These are phyloP conservation scores for Musa schizocarpa DNA, from an alignment of 176 grass and related monocot species.

Conservation along the genomic window DNA sequence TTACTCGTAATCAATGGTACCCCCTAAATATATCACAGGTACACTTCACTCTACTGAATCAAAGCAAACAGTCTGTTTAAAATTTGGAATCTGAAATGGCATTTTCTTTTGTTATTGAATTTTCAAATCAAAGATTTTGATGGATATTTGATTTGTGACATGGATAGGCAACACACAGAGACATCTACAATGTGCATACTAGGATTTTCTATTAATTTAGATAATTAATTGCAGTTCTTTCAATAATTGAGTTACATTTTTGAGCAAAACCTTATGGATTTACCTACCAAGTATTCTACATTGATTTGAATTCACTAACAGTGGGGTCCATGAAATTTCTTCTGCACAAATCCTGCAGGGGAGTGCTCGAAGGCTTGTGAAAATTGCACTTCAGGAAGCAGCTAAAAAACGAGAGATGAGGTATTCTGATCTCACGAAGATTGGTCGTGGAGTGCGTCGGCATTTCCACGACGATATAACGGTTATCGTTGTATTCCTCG, in stretches of 20 bases:
- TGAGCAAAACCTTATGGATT: not conserved
- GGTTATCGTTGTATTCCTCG: conserved; percentile 66
- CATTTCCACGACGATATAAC: conserved; percentile 57
- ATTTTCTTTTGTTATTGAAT: no score
- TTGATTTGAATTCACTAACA: not conserved
- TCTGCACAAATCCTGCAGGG: conserved; percentile 41
- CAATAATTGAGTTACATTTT: not conserved
- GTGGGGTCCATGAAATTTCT: not conserved
- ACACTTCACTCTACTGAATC: no score
- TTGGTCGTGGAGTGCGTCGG: conserved; percentile 38
- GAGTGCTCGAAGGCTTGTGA: conserved; percentile 66
- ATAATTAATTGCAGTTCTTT: no score
- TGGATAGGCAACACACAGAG: no score
- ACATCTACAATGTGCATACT: no score
- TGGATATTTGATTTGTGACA: no score
- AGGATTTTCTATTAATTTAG: no score
- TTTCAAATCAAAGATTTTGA: no score
- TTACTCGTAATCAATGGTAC: no score
- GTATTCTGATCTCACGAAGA: conserved; percentile 87
- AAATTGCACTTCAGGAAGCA: conserved; percentile 51
- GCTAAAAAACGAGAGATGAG: conserved; percentile 95
- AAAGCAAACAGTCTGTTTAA: no score
- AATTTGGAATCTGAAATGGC: no score
- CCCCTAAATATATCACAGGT: no score
- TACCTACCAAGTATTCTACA: not conserved